Conservation (phyloP, 495 filamentous ascomycete genomes). For the Cercophora newfieldiana region DNA sequence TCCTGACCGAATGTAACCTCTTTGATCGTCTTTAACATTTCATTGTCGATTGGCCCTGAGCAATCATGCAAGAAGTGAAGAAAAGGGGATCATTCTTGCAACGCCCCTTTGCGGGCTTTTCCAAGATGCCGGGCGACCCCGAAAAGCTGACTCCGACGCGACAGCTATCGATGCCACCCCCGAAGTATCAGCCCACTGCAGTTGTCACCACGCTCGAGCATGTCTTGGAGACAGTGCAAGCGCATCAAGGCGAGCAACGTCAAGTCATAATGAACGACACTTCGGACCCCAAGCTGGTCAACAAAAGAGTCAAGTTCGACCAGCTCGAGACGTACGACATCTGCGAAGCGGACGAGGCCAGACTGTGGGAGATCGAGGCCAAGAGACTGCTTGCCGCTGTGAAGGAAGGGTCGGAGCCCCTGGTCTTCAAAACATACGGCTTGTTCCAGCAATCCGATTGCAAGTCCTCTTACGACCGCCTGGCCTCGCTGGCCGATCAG, state of each 20-base stretch:
- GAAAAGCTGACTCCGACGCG: neutral
- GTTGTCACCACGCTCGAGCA: neutral
- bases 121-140: neutral
- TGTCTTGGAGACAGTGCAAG: neutral
- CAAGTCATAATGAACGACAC: neutral
- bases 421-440: neutral
- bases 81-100: neutral
- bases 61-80: neutral
- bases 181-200: neutral
- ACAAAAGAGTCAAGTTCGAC: neutral
- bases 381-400: neutral
- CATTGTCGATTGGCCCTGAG: no score
- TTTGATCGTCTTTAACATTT: no score
- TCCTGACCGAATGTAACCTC: no score
- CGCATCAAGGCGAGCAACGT: neutral
- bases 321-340: neutral
- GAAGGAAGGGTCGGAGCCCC: neutral
- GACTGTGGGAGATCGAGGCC: neutral
- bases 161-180: neutral
- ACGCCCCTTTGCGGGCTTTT: neutral
- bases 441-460: neutral
- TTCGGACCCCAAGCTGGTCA: neutral
- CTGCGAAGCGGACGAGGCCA: neutral
- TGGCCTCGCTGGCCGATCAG: slow-evolving; percentile 5
- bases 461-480: neutral